Evolutionary conservation across 352 stramenopile genomes (phyloP), one percentile per base, ranked within the genome.

Genomic region (Phytophthora idaei): DNA sequence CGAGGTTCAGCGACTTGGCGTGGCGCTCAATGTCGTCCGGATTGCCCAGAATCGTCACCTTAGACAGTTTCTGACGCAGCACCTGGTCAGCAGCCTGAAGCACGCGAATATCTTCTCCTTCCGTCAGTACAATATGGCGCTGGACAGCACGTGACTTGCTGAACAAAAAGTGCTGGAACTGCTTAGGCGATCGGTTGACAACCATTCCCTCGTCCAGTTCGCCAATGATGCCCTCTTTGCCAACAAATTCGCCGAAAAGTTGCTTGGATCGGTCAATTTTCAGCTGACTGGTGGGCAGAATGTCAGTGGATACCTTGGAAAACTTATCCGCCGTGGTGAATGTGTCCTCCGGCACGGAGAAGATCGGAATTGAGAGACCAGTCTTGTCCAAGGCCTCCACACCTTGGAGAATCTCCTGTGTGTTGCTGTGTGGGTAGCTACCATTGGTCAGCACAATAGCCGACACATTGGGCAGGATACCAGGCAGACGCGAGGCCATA

Each of bases 91-190:
- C 88, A 8, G 90, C 90, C 49, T 93, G 78, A 10, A 97, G 71
- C 29, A 97, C 74, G 10, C 90, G 82, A 12, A 90, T 81, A 57
- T 97, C 90, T 50, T 90, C 77, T 6, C 88, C 89, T 60, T 97
- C 90, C 1, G 90, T 90, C 28, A 96, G 69, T 17, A 97, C 84
- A 63, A 96, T 94, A 60, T 90, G 85, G 28, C 86, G 82, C 70
- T 93, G 74, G 3, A 90, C 80, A 1, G 69, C 62, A 9, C 84
- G 84, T 0, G 87, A 83, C 67, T 94, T 93, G 75, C 76, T 81
- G 56, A 92, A 90, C n/a, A 94, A 59, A 61, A 89, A 92, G 71
- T 96, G 85, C 65, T 94, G 80, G 66, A 95, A 95, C 51, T 94
- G 84, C 77, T 93, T 94, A 9, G 87, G 87, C 15, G 85, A 89